phyloP scores from a whole-genome alignment of 2,329 filamentous ascomycete species.

The Claviceps cyperi region DNA sequence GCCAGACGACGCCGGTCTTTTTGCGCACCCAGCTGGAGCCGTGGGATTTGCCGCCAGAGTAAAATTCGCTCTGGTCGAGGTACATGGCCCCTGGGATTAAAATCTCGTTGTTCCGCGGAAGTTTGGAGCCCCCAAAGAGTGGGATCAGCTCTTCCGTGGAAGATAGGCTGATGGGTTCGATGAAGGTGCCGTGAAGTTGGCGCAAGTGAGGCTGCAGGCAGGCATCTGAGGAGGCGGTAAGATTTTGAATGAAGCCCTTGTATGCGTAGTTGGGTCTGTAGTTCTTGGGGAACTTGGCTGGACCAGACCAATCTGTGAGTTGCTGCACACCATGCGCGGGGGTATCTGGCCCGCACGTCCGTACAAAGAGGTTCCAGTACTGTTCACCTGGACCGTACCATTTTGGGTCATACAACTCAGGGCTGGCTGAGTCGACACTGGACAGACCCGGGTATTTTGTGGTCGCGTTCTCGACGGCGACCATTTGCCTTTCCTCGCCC shows the following conservation, averaged over 20 bases:
- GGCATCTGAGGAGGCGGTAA: conserved; percentile 42
- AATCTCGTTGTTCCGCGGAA: conserved; percentile 49
- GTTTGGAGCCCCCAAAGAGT: conserved; percentile 48
- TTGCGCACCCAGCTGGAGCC: conserved; percentile 47
- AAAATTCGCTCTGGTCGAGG: conserved; percentile 40
- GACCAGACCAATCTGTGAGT: conserved; percentile 21
- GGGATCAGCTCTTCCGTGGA: conserved; percentile 41
- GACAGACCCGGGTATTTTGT: conserved; percentile 27
- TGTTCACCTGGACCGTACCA: conserved; percentile 32
- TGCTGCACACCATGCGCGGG: conserved; percentile 16
- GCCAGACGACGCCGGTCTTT: conserved; percentile 42
- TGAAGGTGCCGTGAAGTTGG: conserved; percentile 41
- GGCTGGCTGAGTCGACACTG: conserved; percentile 20
- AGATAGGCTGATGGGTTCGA: conserved; percentile 35
- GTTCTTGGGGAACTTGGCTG: conserved; percentile 19
- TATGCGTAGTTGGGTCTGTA: conserved; percentile 23
- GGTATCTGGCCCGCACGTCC: conserved; percentile 40
- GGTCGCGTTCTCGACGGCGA: conserved; percentile 27
- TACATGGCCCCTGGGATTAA: conserved; percentile 53
- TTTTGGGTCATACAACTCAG: conserved; percentile 27
- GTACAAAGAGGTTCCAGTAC: conserved; percentile 45
- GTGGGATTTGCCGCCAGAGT: conserved; percentile 39
- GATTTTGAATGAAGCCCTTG: conserved; percentile 41
- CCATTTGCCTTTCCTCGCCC: conserved; percentile 26
- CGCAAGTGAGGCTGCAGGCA: conserved; percentile 41